Evolutionary conservation across 225 moss, liverwort and hornwort genomes (phyloP), one percentile per base, ranked within the genome.

Genomic region (Physcomitrellopsis africana): DNA sequence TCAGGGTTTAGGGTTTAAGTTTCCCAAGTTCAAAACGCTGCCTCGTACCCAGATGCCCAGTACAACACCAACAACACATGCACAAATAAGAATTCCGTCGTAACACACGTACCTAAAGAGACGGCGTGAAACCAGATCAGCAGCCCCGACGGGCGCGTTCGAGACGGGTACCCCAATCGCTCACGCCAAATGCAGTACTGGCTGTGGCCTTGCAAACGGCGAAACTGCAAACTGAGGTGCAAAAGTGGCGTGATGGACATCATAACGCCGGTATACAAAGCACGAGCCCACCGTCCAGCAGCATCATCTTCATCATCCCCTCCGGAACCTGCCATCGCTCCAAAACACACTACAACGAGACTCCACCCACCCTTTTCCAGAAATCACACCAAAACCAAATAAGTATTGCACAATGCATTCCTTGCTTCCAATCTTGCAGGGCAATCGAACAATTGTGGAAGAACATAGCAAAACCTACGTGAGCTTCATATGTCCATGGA

Each of bases 121-220:
- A 93, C 96, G 10, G 92, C 96, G 75, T 97, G 96, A 42, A 97
- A 92, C 96, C 96, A 97, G 47, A 97, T 77, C 37, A 97, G 81
- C 63, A 75, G 47, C 13, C 94, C 96, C 7, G 67, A 65, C 3
- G 96, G 96, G 51, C 90, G 91, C 46, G 81, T 53, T 53, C 71
- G 74, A 1, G 92, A 93, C 8, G 92, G 15, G 51, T 76, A 82
- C 8, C 94, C 96, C 79, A 74, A 56, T 26, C 86, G 84, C 83
- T 94, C 89, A 9, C 72, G 70, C 85, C 85, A 85, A 3, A 72
- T 72, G 26, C 67, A 26, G 71, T 70, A 57, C 12, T 80, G 81
- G 70, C 79, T 71, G 57, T 48, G 67, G 27, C 77, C 78, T 60
- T 54, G 82, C 71, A 73, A 70, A 44, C 85, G 69, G 13, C 78